A percentile compares a stretch with the other conserved stretches of the same genome.
These are phyloP conservation scores for Urostyla sp. DNA, from an alignment of 73 alveolate species.

Conservation along the genomic window DNA sequence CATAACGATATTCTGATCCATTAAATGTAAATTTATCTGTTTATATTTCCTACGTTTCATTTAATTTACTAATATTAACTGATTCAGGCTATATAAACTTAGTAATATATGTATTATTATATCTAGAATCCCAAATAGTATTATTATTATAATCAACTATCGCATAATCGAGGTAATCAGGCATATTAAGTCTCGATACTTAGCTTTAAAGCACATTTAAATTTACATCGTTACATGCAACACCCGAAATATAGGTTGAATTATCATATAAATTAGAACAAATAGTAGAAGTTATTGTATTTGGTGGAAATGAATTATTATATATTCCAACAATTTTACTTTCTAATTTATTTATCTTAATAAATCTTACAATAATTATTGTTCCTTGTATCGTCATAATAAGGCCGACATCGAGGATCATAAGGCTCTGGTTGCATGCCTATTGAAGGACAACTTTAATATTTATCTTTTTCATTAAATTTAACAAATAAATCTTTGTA, in stretches of 20 bases:
- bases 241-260: not conserved
- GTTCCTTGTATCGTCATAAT: not conserved
- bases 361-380: not conserved
- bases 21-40: not conserved
- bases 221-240: conserved; percentile 10
- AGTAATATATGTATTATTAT: not conserved
- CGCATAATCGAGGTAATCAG: not conserved
- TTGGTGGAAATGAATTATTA: not conserved
- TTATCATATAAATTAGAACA: not conserved
- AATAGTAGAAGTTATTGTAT: conserved; percentile 1
- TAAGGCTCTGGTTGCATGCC: not conserved
- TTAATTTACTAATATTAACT: not conserved
- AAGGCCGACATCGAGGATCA: conserved; percentile 52
- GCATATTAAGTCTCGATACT: not conserved
- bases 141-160: not conserved
- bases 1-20: not conserved
- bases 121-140: not conserved
- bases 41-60: not conserved
- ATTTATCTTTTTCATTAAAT: too few relatives aligned
- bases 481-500: not conserved
- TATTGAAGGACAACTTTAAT: not conserved
- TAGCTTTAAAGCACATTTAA: not conserved
- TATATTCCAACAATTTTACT: not conserved
- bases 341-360: not conserved
- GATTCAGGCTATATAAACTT: conserved; percentile 1